Evolutionary conservation across 129 eudicot species (phyloP).

Genomic region (Lonicera japonica): DNA sequence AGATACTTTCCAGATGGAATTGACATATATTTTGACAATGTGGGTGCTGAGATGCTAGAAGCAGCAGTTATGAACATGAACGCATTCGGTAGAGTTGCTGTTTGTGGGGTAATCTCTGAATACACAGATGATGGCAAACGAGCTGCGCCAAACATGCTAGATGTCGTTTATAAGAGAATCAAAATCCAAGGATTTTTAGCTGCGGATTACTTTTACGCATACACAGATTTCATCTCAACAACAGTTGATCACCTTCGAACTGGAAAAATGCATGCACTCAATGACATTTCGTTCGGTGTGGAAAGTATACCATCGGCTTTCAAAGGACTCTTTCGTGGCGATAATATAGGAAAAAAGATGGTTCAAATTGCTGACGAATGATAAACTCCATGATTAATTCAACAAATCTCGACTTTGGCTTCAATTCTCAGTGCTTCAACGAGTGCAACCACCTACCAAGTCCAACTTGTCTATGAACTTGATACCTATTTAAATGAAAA

Average conservation of each 20-base stretch:
- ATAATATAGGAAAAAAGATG: slow-evolving; percentile 60
- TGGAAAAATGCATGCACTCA: slow-evolving; percentile 51
- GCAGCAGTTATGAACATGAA: slow-evolving; percentile 80
- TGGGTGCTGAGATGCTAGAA: slow-evolving; percentile 78
- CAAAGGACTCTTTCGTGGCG: slow-evolving; percentile 55
- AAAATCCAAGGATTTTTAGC: slow-evolving; percentile 62
- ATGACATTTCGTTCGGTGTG: slow-evolving; percentile 54
- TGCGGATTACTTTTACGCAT: slow-evolving; percentile 32
- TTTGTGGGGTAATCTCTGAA: slow-evolving; percentile 73
- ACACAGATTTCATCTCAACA: slow-evolving; percentile 41
- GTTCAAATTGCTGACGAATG: slow-evolving; percentile 43
- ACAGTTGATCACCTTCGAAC: slow-evolving; percentile 43
- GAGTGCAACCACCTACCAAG: no score
- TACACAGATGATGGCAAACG: slow-evolving; percentile 34
- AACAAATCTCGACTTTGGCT: no score
- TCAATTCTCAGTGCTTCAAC: no score
- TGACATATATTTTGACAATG: slow-evolving; percentile 85
- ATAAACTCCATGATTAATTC: neutral
- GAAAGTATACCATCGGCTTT: slow-evolving; percentile 74
- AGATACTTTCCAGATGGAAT: slow-evolving; percentile 83
- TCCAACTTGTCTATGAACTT: neutral
- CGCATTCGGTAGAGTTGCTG: slow-evolving; percentile 50
- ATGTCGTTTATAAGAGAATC: slow-evolving; percentile 62
- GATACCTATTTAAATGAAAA: no score
- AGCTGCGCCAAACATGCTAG: slow-evolving; percentile 60